phyloP scores from a whole-genome alignment of 1,139 yeast genomes.

The Geotrichum bryndzae region DNA sequence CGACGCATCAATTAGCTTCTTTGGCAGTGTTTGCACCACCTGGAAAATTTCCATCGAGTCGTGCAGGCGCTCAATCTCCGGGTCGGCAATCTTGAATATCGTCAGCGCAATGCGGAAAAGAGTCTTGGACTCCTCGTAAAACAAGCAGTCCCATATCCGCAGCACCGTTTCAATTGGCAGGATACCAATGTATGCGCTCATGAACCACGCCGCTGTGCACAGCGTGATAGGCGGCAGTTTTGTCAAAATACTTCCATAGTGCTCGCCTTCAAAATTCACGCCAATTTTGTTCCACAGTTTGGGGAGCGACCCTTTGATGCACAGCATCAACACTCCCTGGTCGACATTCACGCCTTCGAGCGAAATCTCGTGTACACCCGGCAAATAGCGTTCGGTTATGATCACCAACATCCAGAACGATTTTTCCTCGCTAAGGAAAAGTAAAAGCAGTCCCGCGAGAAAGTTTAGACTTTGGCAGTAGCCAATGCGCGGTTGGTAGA shows the following conservation, averaged over 20 bases:
- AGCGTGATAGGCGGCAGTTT: slow-evolving; percentile 79
- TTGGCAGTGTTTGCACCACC: slow-evolving; percentile 77
- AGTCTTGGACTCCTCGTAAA: slow-evolving; percentile 86
- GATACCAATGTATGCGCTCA: slow-evolving; percentile 87
- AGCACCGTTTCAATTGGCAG: slow-evolving; percentile 82
- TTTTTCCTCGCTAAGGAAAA: slow-evolving; percentile 82
- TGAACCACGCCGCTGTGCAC: slow-evolving; percentile 96
- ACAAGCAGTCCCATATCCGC: slow-evolving; percentile 89
- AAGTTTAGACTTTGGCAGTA: slow-evolving; percentile 94
- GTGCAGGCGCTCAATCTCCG: slow-evolving; percentile 43
- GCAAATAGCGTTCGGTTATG: slow-evolving; percentile 75
- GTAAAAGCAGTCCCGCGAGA: slow-evolving; percentile 73
- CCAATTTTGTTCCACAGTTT: slow-evolving; percentile 61
- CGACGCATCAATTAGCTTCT: slow-evolving; percentile 63
- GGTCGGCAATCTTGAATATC: slow-evolving; percentile 72
- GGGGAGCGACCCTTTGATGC: slow-evolving; percentile 79
- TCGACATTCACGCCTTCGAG: slow-evolving; percentile 93
- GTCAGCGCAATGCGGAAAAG: slow-evolving; percentile 79
- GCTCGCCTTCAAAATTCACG: slow-evolving; percentile 35
- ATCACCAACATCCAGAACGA: slow-evolving; percentile 96
- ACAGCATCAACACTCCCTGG: slow-evolving; percentile 88
- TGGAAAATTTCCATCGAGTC: slow-evolving; percentile 88
- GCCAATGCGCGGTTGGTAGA: slow-evolving; percentile 84
- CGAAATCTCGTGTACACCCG: slow-evolving; percentile 85
- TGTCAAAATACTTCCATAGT: slow-evolving; percentile 58